Evolutionary conservation across 768 basidiomycete species (phyloP).

Genomic region (Hericium alpestre): DNA sequence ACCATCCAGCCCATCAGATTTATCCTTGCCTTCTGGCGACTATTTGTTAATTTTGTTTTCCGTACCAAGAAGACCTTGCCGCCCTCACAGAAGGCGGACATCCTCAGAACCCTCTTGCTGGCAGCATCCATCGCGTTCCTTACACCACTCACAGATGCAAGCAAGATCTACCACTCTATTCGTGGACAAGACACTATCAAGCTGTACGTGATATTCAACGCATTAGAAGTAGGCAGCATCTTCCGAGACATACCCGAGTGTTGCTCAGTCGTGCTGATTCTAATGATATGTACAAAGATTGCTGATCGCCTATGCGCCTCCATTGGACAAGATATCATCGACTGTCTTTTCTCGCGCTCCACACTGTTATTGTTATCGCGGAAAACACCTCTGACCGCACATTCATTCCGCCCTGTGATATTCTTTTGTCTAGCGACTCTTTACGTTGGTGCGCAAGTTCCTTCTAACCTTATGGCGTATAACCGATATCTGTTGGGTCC

Average conservation of each 20-base stretch:
- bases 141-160: slow-evolving; percentile 81
- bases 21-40: slow-evolving; percentile 48
- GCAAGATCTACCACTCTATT: slow-evolving; percentile 96
- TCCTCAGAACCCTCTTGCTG: slow-evolving; percentile 73
- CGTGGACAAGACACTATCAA: slow-evolving; percentile 98
- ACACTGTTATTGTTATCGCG: slow-evolving; percentile 69
- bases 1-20: slow-evolving; percentile 93
- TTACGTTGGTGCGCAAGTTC: slow-evolving; percentile 58
- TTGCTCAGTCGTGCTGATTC: neutral
- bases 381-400: slow-evolving; percentile 45
- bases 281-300: slow-evolving; percentile 44
- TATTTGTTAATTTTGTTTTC: slow-evolving; percentile 39
- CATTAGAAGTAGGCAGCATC: slow-evolving; percentile 69
- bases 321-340: slow-evolving; percentile 94
- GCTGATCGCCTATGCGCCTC: slow-evolving; percentile 90
- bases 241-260: neutral
- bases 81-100: slow-evolving; percentile 85
- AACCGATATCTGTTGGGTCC: neutral
- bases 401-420: slow-evolving; percentile 67
- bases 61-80: slow-evolving; percentile 47
- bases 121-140: slow-evolving; percentile 64
- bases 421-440: slow-evolving; percentile 75
- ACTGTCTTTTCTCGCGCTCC: slow-evolving; percentile 90
- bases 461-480: neutral
- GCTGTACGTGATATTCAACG: slow-evolving; percentile 97